Evolutionary conservation across 176 grass and related monocot genomes (phyloP), one percentile per base, ranked within the genome.

Genomic region (Aegilops sharonensis): DNA sequence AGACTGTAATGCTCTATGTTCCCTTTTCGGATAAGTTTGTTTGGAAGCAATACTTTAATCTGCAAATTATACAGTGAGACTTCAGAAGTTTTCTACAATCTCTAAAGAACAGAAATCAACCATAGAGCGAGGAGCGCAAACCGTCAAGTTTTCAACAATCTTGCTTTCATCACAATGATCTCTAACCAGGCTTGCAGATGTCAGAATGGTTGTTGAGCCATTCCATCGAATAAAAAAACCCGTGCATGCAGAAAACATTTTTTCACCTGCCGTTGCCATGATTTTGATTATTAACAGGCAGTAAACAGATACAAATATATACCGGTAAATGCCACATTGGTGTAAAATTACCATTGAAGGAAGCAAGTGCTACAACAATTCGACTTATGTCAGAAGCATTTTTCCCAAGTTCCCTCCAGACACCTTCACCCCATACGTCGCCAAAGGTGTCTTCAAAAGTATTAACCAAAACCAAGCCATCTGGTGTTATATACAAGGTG

Each of bases 401-500:
- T 68, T 54, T 27, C 50, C 43, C 48, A 18, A 69, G 29, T 54
- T 23, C 9, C n/a, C 27, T 65, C 43, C 43, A 69, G 25, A 69
- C 79, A 81, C 79, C 79, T 69, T 68, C 20, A 35, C 64, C 66
- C 12, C 32, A 68, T 9, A 18, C 3, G 43, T 54, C 43, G 31
- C 79, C 79, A 68, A 82, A 82, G 48, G 18, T 32, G 0, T 81
- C 64, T 81, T 81, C 64, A 35, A 81, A 81, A 50, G 42, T 35
- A 82, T 82, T 54, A 35, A 69, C 42, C 9, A 69, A 82, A 82
- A 56, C 43, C 79, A 82, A 36, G 43, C 29, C 79, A 34, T 31
- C 64, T 79, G 78, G 34, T 64, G 25, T 9, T 64, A 43, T 1
- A 64, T 64, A 64, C 7, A 79, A 8, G 14, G 11, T 3, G 40